Evolutionary conservation across 176 grass and related monocot species (phyloP).

Genomic region (Aegilops speltoides): DNA sequence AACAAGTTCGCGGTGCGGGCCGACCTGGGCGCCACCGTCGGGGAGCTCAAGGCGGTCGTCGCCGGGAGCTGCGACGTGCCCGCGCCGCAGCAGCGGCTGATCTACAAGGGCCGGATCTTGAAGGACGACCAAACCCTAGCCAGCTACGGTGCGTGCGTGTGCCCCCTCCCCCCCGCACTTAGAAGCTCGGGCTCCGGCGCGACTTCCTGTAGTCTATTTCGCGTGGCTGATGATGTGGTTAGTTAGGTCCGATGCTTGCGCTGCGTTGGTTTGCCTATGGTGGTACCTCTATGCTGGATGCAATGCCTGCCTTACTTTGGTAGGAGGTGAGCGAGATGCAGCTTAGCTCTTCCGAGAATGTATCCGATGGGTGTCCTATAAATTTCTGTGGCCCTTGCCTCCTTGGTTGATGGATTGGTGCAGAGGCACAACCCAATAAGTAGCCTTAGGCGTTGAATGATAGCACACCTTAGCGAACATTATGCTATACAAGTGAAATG

Average conservation of each 20-base stretch:
- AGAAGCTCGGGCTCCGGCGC: not conserved
- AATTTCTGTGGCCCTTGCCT: not conserved
- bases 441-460: not conserved
- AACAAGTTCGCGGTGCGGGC: constrained; percentile 57
- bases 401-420: not conserved
- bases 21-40: constrained; percentile 46
- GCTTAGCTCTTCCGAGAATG: not conserved
- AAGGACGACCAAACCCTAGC: constrained; percentile 71
- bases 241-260: not conserved
- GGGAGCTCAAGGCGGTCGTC: constrained; percentile 52
- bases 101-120: constrained; percentile 75
- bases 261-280: not conserved
- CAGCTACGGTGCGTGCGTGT: constrained; percentile 44
- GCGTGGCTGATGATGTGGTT: not conserved
- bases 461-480: not conserved
- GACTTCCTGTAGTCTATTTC: not conserved
- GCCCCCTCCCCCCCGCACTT: not conserved
- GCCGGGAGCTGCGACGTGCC: constrained; percentile 62
- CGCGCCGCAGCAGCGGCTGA: constrained; percentile 66
- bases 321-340: not conserved
- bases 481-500: not conserved
- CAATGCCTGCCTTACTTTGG: constrained; percentile 15
- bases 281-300: not conserved
- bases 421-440: not conserved
- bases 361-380: no score